These are phyloP conservation scores for Ophiostoma australiae DNA, from an alignment of 2,329 filamentous ascomycete genomes.

Conservation along the genomic window DNA sequence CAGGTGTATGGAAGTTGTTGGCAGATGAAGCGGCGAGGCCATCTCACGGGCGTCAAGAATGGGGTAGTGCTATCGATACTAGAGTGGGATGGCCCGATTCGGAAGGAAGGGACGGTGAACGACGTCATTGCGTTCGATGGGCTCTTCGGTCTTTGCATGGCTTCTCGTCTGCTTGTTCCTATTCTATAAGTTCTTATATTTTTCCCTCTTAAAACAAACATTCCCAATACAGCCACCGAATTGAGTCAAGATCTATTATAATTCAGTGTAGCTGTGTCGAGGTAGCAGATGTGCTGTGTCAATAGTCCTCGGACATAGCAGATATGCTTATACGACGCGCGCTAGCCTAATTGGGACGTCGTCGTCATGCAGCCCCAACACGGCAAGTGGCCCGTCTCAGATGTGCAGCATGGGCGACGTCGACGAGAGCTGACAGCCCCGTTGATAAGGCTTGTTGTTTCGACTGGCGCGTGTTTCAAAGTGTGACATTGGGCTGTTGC, in stretches of 20 bases:
- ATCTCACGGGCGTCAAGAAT: background rate
- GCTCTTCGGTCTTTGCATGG: too few species aligned
- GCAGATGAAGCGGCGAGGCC: background rate
- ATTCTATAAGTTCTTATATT: background rate
- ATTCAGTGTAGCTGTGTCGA: background rate
- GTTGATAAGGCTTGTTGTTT: background rate
- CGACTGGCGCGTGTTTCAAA: background rate
- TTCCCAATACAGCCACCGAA: background rate
- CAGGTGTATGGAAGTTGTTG: background rate
- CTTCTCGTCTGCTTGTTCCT: background rate
- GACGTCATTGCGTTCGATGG: background rate
- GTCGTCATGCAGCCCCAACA: conserved; percentile 7
- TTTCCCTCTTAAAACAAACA: background rate
- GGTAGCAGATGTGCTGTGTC: background rate
- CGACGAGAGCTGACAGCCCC: conserved; percentile 1
- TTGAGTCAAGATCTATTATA: background rate
- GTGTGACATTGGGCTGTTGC: background rate
- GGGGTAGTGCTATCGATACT: conserved; percentile 1
- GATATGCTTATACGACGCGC: background rate
- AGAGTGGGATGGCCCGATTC: background rate
- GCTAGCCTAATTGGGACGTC: background rate
- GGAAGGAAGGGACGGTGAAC: background rate
- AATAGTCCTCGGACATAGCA: background rate
- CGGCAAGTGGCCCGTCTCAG: background rate
- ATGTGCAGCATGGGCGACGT: background rate